Conservation (phyloP, 805 yeast genomes). For the Candida endomychidarum region DNA sequence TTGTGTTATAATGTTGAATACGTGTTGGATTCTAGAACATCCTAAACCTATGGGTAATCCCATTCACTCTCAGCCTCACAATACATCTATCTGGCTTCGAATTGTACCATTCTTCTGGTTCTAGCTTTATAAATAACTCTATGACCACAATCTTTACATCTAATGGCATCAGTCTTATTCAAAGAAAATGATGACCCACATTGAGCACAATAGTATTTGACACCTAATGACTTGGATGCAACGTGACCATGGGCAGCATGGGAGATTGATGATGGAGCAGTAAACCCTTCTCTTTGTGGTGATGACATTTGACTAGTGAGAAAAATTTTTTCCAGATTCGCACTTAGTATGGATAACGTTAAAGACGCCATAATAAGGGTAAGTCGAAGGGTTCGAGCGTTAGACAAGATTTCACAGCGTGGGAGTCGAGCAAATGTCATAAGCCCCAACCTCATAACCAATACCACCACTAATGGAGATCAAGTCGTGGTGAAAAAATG, state of each 20-base stretch:
- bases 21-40: too few species aligned
- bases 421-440: background rate
- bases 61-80: too few species aligned
- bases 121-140: conserved; percentile 96
- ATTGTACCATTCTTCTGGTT: conserved; percentile 89
- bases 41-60: too few species aligned
- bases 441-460: background rate
- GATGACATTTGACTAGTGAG: conserved; percentile 33
- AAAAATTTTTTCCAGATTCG: conserved; percentile 6
- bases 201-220: conserved; percentile 92
- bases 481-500: background rate
- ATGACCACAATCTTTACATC: conserved; percentile 98
- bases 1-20: too few species aligned
- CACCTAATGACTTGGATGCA: conserved; percentile 65
- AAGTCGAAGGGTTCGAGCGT: conserved; percentile 7
- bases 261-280: conserved; percentile 72
- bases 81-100: conserved; percentile 37
- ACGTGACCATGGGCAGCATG: conserved; percentile 84
- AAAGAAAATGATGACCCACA: conserved; percentile 88
- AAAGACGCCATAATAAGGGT: conserved; percentile 7
- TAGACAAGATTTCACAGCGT: conserved; percentile 4
- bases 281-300: conserved; percentile 81
- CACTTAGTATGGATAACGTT: conserved; percentile 8
- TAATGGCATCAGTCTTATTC: conserved; percentile 91
- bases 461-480: background rate